These are phyloP conservation scores for Aaosphaeria pasadenensis DNA, from an alignment of 2,329 filamentous ascomycete species.

Conservation along the genomic window DNA sequence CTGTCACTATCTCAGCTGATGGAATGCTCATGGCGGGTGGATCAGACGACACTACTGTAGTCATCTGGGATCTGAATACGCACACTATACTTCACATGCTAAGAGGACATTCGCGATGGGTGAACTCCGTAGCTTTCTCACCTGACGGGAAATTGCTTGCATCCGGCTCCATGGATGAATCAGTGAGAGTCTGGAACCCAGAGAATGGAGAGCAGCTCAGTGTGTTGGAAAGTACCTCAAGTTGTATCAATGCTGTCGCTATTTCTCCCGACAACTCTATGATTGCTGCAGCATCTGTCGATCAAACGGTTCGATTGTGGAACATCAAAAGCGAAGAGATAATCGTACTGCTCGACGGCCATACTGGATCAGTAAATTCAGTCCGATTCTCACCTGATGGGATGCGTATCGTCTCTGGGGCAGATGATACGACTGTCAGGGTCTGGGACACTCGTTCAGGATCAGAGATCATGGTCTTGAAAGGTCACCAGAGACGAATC, in stretches of 20 bases:
- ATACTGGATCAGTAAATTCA: not conserved
- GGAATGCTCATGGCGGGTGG: not conserved
- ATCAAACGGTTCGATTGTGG: not conserved
- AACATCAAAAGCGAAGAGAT: not conserved
- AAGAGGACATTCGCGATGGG: not conserved
- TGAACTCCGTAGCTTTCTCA: slow-evolving; percentile 7
- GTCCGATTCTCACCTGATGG: not conserved
- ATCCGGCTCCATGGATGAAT: slow-evolving; percentile 11
- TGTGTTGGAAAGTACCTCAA: slow-evolving; percentile 1
- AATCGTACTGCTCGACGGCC: not conserved
- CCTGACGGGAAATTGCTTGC: slow-evolving; percentile 10
- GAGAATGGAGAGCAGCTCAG: slow-evolving; percentile 3
- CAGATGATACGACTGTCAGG: not conserved
- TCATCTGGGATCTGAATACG: not conserved
- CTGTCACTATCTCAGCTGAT: not conserved
- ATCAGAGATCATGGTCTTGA: not conserved
- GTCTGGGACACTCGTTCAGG: not conserved
- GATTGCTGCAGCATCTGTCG: not conserved
- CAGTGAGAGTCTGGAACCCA: slow-evolving; percentile 11
- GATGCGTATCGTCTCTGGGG: not conserved
- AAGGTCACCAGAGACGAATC: not conserved
- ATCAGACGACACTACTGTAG: not conserved
- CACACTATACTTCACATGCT: not conserved
- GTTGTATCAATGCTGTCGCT: not conserved
- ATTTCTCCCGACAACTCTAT: not conserved